Evolutionary conservation across 345 rosid species (phyloP).

Genomic region (Rhodamnia argentea): DNA sequence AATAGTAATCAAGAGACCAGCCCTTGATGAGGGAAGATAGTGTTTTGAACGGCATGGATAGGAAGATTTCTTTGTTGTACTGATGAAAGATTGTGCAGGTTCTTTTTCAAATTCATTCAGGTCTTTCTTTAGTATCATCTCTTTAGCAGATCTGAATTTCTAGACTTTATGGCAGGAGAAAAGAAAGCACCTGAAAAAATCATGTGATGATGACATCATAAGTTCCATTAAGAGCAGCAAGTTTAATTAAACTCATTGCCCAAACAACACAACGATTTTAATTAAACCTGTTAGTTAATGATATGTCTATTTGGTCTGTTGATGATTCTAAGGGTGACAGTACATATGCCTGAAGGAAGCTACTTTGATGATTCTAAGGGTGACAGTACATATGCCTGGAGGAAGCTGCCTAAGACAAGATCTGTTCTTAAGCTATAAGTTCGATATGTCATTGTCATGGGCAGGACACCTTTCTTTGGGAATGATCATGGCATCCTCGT

Average conservation of each 20-base stretch:
- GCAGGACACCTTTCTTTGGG: not conserved
- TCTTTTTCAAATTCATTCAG: not conserved
- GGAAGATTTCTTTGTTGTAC: not conserved
- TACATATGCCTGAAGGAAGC: too few relatives aligned
- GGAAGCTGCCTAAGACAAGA: not conserved
- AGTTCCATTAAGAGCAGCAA: not conserved
- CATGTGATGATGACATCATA: not conserved
- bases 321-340: not conserved
- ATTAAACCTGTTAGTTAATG: not conserved
- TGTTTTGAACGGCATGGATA: rapidly evolving
- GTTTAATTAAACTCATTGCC: not conserved
- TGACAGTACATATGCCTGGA: not conserved
- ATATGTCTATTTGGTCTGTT: not conserved
- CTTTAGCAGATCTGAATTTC: not conserved
- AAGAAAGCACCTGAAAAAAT: not conserved
- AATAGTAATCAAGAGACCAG: not conserved
- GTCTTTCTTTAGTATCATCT: not conserved
- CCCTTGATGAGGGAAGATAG: not conserved
- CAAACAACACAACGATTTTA: not conserved
- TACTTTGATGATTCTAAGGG: not conserved
- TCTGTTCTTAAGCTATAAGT: not conserved
- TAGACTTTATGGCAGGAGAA: not conserved
- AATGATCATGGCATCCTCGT: not conserved
- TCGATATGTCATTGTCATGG: not conserved
- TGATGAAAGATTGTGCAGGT: not conserved